Evolutionary conservation across 164 flowering plant species (phyloP), one percentile per base, ranked within the genome.

Genomic region (Chloranthus sessilifolius): DNA sequence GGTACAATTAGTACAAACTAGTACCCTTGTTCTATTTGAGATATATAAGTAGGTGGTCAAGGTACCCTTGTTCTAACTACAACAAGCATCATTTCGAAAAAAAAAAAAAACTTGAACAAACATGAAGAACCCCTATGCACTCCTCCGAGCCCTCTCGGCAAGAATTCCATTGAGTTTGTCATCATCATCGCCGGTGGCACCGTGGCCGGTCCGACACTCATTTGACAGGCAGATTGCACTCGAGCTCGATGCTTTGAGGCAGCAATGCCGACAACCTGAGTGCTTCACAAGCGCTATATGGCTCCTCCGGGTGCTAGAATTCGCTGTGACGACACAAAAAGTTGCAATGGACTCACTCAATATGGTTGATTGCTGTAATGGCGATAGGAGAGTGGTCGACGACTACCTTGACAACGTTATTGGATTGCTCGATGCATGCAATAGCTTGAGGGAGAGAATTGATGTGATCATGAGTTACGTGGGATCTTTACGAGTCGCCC

Each of bases 371-470:
- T 15, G 8, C 24, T 34, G 8, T 2, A 51, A 40, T 0, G 3
- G 14, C 2, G 62, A 58, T 24, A 24, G 38, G 10, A 25, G 37
- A 24, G 9, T n/a, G 4, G 33, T 66, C 7, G 60, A 66, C 7
- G 43, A 44, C 19, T 59, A 58, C 36, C 56, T 67, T 3, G 69
- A 64, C 1, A 58, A 61, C 14, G 54, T 26, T 2, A 29, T 61
- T 12, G 61, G 50, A 20, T 34, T 72, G 59, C 66, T 72, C 0
- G 76, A 72, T 27, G 54, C 67, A 8, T 72, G 72, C 46, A 67
- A 64, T 22, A 14, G 38, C 1, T 21, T 72, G 2, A 36, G 59
- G 0, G 69, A 61, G 22, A 54, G 37, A 36, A 50, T 49, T 16
- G 76, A 52, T 11, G 29, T 20, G 0, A 10, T 67, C 23, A 58